Percentiles rank a stretch among this genome's conserved stretches.
These are phyloP conservation scores for Xanthoceras sorbifolium DNA, from an alignment of 345 rosid species.

Conservation along the genomic window DNA sequence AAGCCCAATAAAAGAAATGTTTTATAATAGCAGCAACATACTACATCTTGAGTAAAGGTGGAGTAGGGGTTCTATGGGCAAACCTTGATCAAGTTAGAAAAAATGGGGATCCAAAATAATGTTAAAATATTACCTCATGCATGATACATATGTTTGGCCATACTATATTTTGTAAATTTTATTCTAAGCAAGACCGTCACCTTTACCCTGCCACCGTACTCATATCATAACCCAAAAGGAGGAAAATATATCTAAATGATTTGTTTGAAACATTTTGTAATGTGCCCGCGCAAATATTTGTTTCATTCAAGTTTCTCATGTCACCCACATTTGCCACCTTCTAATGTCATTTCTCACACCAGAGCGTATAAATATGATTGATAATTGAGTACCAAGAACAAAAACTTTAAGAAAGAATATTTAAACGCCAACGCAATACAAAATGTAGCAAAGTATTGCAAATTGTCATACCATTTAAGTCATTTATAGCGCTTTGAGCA, in stretches of 20 bases:
- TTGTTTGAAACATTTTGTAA: neutral
- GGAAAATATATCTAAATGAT: neutral
- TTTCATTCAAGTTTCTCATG: neutral
- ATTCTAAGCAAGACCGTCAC: neutral
- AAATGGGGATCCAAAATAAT: neutral
- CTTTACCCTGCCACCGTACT: neutral
- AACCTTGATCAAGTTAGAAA: neutral
- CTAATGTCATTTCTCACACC: neutral
- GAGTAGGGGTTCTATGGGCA: neutral
- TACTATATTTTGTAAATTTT: neutral
- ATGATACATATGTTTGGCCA: neutral
- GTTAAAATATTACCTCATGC: neutral
- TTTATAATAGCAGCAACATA: neutral
- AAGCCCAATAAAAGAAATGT: neutral
- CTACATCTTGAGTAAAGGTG: neutral
- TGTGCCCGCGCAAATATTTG: neutral
- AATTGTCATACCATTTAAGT: constrained; percentile 71
- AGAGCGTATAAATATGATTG: neutral
- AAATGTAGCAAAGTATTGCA: neutral
- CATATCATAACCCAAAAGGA: neutral
- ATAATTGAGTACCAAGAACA: neutral
- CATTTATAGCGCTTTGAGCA: constrained; percentile 95
- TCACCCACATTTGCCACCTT: neutral
- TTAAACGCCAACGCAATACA: neutral
- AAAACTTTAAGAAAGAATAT: neutral